Evolutionary conservation across 805 yeast genomes (phyloP).

Genomic region (Cyberlindnera mississippiensis): DNA sequence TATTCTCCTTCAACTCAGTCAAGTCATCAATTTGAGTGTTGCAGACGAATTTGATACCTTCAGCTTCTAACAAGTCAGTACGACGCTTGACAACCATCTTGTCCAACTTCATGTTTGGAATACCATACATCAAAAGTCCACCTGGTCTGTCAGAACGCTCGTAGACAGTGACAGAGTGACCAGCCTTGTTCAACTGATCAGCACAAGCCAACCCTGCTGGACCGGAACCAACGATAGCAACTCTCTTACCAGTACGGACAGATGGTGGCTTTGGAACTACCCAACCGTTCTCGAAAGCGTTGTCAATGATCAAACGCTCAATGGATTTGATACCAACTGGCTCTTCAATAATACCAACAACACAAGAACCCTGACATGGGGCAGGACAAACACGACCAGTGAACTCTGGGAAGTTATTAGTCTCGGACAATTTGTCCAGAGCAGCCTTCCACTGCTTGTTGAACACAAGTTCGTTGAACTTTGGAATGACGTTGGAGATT

Average conservation of each 20-base stretch:
- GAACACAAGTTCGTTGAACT: conserved; percentile 96
- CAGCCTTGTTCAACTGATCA: conserved; percentile 95
- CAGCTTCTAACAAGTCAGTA: conserved; percentile 83
- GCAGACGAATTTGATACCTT: conserved; percentile 79
- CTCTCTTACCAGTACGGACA: conserved; percentile 74
- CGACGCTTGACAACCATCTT: conserved; percentile 91
- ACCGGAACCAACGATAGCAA: conserved; percentile 93
- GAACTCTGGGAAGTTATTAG: conserved; percentile 98
- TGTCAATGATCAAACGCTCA: conserved; percentile 94
- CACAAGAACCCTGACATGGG: conserved; percentile 97
- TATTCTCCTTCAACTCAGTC: conserved; percentile 55
- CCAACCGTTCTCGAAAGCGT: conserved; percentile 97
- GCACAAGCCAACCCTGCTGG: conserved; percentile 97
- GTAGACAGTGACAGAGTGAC: conserved; percentile 86
- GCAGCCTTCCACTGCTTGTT: conserved; percentile 95
- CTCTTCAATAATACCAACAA: conserved; percentile 86
- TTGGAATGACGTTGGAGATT: conserved; percentile 92
- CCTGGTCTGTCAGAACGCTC: conserved; percentile 96
- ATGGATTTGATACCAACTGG: conserved; percentile 96
- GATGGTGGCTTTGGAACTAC: conserved; percentile 78
- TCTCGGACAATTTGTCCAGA: conserved; percentile 84
- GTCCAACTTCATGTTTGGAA: conserved; percentile 98
- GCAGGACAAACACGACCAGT: conserved; percentile 99
- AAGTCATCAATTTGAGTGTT: conserved; percentile 81
- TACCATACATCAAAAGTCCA: conserved; percentile 97